These are phyloP conservation scores for Fusarium sp. DNA, from an alignment of 2,329 filamentous ascomycete species.

Conservation along the genomic window DNA sequence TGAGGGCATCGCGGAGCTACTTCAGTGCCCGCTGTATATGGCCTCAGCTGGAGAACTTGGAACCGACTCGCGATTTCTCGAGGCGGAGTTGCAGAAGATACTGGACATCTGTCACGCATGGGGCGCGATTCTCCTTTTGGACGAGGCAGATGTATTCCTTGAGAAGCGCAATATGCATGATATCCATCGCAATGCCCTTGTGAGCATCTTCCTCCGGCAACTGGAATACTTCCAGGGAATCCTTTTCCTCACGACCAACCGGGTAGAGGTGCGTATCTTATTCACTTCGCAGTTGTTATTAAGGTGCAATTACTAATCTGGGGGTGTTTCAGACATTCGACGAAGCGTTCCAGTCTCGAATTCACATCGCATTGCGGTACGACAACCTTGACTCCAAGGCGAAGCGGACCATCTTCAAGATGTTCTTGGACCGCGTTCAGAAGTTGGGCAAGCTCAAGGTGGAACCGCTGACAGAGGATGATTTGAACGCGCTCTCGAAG, in stretches of 20 bases:
- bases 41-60: slow-evolving; percentile 85
- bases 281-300: neutral
- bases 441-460: slow-evolving; percentile 70
- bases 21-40: slow-evolving; percentile 85
- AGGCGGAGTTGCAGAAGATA: slow-evolving; percentile 83
- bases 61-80: slow-evolving; percentile 78
- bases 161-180: slow-evolving; percentile 86
- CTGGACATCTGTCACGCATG: slow-evolving; percentile 87
- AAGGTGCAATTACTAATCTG: neutral
- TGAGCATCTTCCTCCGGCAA: slow-evolving; percentile 86
- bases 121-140: slow-evolving; percentile 85
- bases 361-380: slow-evolving; percentile 87
- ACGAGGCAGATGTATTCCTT: slow-evolving; percentile 87
- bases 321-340: slow-evolving; percentile 75
- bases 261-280: slow-evolving; percentile 68
- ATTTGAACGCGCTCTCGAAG: slow-evolving; percentile 73
- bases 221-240: slow-evolving; percentile 95
- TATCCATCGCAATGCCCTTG: slow-evolving; percentile 85
- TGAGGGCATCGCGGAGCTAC: slow-evolving; percentile 84
- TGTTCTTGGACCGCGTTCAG: slow-evolving; percentile 81
- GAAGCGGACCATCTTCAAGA: slow-evolving; percentile 82
- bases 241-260: slow-evolving; percentile 88
- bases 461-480: slow-evolving; percentile 72
- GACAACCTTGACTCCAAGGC: slow-evolving; percentile 78
- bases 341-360: slow-evolving; percentile 88